phyloP scores from a whole-genome alignment of 805 yeast genomes.

The Candida railenensis region DNA sequence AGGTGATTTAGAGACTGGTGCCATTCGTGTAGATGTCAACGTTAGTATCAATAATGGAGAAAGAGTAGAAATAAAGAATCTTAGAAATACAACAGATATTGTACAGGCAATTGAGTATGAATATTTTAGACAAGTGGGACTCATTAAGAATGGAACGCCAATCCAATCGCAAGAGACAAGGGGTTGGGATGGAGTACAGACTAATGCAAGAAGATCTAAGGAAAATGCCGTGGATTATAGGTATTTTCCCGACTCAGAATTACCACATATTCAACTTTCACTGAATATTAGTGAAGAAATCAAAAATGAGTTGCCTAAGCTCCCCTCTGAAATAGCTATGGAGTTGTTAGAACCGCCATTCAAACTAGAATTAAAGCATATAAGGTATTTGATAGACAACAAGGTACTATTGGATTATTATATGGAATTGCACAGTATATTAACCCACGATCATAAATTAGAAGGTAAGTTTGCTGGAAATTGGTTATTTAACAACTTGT shows the following conservation, averaged over 20 bases:
- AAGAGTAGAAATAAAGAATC: constrained; percentile 85
- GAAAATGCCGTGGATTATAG: constrained; percentile 85
- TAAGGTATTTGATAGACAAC: constrained; percentile 61
- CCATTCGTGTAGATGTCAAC: constrained; percentile 93
- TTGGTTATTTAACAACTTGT: constrained; percentile 80
- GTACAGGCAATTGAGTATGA: constrained; percentile 73
- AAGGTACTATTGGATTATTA: constrained; percentile 53
- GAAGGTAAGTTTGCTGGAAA: constrained; percentile 52
- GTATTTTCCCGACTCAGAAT: constrained; percentile 92
- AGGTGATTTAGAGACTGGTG: constrained; percentile 92
- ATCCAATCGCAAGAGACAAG: constrained; percentile 63
- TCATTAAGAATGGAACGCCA: constrained; percentile 35
- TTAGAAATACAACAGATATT: constrained; percentile 82
- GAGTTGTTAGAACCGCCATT: constrained; percentile 50
- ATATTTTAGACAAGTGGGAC: constrained; percentile 62
- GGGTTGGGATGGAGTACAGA: constrained; percentile 84
- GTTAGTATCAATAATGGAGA: constrained; percentile 72
- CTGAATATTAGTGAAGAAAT: constrained; percentile 43
- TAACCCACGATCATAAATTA: constrained; percentile 16
- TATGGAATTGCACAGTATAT: constrained; percentile 33
- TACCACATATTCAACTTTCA: constrained; percentile 57
- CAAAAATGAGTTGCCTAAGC: constrained; percentile 44
- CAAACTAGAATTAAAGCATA: constrained; percentile 66
- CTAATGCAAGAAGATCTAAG: constrained; percentile 69
- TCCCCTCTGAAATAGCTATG: constrained; percentile 60